These are phyloP conservation scores for Pezizomycotina sp. DNA, from an alignment of 2,329 filamentous ascomycete species.

Conservation along the genomic window DNA sequence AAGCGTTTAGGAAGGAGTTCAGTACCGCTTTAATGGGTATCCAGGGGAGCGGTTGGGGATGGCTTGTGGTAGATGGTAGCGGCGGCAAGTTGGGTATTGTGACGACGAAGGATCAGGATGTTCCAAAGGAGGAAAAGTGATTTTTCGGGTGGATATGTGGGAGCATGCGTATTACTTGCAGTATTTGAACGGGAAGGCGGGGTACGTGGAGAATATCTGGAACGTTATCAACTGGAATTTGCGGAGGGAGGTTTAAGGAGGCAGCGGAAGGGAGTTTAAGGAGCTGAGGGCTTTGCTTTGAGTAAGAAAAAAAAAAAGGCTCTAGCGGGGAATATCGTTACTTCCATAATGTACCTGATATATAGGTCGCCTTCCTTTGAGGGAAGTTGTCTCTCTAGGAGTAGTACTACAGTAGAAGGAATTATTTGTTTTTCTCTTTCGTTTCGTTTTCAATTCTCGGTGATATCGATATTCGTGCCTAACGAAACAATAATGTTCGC, in stretches of 20 bases:
- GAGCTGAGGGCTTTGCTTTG: constrained; percentile 15
- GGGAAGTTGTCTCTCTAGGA: too few species aligned
- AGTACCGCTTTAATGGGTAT: constrained; percentile 48
- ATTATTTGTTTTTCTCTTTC: too few species aligned
- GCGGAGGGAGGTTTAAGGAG: constrained; percentile 44
- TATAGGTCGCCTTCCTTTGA: too few species aligned
- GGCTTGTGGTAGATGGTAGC: constrained; percentile 49
- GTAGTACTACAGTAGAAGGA: too few species aligned
- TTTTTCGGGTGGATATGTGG: constrained; percentile 73
- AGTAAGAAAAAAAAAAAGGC: constrained; percentile 1
- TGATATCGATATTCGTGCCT: too few species aligned
- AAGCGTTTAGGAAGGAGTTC: constrained; percentile 50
- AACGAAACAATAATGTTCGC: too few species aligned
- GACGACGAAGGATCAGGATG: constrained; percentile 76
- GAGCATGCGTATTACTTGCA: constrained; percentile 85
- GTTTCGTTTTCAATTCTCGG: too few species aligned
- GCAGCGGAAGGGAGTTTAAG: constrained; percentile 7
- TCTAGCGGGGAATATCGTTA: too few species aligned
- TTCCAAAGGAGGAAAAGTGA: constrained; percentile 47
- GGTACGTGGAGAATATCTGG: constrained; percentile 63
- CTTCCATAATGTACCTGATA: too few species aligned
- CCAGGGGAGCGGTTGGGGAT: constrained; percentile 78
- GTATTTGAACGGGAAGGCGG: constrained; percentile 60
- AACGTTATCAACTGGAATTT: constrained; percentile 61
- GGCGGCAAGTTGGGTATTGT: constrained; percentile 50